Evolutionary conservation across 2,329 filamentous ascomycete genomes (phyloP), one percentile per base, ranked within the genome.

Genomic region (Lasiodiplodia gonubiensis): DNA sequence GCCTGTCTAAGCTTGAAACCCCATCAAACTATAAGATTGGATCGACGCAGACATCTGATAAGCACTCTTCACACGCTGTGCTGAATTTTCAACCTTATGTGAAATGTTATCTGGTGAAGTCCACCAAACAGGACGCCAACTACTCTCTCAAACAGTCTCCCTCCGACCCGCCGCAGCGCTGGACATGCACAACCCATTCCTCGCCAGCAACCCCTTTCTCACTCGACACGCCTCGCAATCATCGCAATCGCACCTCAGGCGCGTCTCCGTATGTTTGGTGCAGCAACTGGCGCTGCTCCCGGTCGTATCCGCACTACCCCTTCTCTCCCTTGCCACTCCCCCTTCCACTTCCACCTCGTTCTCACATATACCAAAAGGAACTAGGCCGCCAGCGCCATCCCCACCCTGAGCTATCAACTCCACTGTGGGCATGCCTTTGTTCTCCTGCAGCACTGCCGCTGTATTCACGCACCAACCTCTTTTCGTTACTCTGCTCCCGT

Each of bases 161-260:
- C 65, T 61, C 18, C 65, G 39, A 18, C 46, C 55, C 14, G n/a
- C 30, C 21, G 21, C 54, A 33, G 35, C 25, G 23, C 23, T 55
- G 8, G 27, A 30, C 21, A 67, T 52, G n/a, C 65, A 67, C 23
- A 67, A 23, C 10, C 65, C 65, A 25, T 67, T 67, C 48, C 55
- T 51, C 11, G 54, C 49, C 46, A 67, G 53, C 21, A 35, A 27
- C 5, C 35, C 54, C 46, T 55, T 61, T 21, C 35, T 48, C 42
- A 46, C 18, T 8, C 65, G 65, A 67, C 55, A 67, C 23, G 30
- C 49, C 10, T 67, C 46, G 42, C 65, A 67, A 11, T n/a, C 55
- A 12, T 60, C 65, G 8, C 65, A 67, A 39, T 53, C 35, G 14
- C 65, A 67, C 55, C 49, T 51, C 65, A 67, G 8, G 23, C 61